Conservation (phyloP, 2,329 filamentous ascomycete species). For the Alternaria incomplexa region DNA sequence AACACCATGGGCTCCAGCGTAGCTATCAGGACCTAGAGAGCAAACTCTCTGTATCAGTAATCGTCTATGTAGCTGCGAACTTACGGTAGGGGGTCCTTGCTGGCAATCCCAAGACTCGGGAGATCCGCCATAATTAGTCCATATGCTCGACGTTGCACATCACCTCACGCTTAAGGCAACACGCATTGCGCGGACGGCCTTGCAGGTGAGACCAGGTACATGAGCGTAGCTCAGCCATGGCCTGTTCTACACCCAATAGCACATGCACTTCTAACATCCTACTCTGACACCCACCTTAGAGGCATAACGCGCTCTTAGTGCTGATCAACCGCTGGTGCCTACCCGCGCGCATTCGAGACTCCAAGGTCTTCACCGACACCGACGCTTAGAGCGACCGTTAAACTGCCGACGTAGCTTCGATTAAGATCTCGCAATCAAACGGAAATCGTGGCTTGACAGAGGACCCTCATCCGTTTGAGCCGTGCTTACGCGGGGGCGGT, state of each 20-base stretch:
- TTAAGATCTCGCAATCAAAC: not conserved
- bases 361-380: not conserved
- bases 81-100: slow-evolving; percentile 2
- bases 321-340: slow-evolving; percentile 16
- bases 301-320: slow-evolving; percentile 2
- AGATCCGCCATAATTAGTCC: slow-evolving; percentile 40
- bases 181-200: slow-evolving; percentile 22
- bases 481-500: slow-evolving; percentile 27
- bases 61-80: slow-evolving; percentile 8
- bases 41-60: slow-evolving; percentile 17
- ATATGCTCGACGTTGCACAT: slow-evolving; percentile 18
- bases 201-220: slow-evolving; percentile 21
- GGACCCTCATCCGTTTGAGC: not conserved
- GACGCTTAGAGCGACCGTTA: not conserved
- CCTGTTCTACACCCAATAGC: slow-evolving; percentile 13
- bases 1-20: not conserved
- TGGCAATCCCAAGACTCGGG: slow-evolving; percentile 13
- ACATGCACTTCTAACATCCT: not conserved
- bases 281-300: slow-evolving; percentile 1
- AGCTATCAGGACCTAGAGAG: not conserved
- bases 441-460: not conserved
- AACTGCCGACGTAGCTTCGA: slow-evolving; percentile 1
- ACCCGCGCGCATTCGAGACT: slow-evolving; percentile 4
- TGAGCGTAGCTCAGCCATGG: slow-evolving; percentile 18
- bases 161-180: slow-evolving; percentile 26